Evolutionary conservation across 2,329 filamentous ascomycete species (phyloP).

Genomic region (Trichoderma sp.): DNA sequence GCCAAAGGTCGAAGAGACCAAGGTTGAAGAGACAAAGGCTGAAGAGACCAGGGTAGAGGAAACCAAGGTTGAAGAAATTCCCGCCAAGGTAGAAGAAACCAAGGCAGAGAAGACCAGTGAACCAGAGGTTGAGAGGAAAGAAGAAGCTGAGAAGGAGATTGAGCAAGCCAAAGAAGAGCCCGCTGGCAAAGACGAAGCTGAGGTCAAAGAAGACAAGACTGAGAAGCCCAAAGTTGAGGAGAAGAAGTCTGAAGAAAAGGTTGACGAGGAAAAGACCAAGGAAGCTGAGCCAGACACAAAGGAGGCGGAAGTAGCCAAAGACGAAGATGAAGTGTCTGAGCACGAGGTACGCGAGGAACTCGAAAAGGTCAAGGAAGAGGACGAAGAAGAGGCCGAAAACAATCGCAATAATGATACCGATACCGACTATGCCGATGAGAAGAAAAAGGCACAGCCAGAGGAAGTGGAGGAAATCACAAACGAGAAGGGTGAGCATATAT

Average conservation of each 20-base stretch:
- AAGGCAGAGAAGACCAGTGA: constrained; percentile 20
- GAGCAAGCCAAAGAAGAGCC: constrained; percentile 21
- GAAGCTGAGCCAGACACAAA: constrained; percentile 32
- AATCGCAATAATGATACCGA: constrained; percentile 32
- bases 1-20: constrained; percentile 23
- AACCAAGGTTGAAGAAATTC: not conserved
- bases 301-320: constrained; percentile 22
- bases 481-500: constrained; percentile 22
- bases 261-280: constrained; percentile 23
- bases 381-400: constrained; percentile 32
- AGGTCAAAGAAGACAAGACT: constrained; percentile 20
- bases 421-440: constrained; percentile 32
- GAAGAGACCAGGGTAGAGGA: constrained; percentile 26
- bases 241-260: not conserved
- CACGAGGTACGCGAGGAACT: constrained; percentile 31
- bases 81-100: constrained; percentile 13
- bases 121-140: constrained; percentile 15
- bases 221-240: constrained; percentile 23
- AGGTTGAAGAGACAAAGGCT: constrained; percentile 25
- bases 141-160: not conserved
- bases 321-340: constrained; percentile 18
- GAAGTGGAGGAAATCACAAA: constrained; percentile 31
- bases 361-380: constrained; percentile 33
- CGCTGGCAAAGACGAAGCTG: constrained; percentile 21
- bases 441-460: constrained; percentile 26